Conservation (phyloP, 2,329 filamentous ascomycete genomes). For the Ceratocystis alfenasii region DNA sequence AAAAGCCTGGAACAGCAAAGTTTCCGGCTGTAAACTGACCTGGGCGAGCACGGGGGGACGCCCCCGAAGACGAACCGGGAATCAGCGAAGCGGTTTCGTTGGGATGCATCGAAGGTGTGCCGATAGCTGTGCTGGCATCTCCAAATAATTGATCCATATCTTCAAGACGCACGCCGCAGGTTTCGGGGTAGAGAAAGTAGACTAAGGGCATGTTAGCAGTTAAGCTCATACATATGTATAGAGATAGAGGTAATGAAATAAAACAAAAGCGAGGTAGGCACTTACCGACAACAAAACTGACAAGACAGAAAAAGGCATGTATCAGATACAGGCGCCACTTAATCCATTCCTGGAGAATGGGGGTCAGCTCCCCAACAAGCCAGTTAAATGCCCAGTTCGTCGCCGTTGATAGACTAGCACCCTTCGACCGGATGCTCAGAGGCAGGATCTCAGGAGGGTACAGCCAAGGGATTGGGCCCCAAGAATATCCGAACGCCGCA, state of each 20-base stretch:
- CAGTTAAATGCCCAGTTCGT: slow-evolving; percentile 99
- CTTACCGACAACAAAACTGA: slow-evolving; percentile 92
- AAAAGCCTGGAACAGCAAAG: slow-evolving; percentile 52
- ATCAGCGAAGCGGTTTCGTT: slow-evolving; percentile 70
- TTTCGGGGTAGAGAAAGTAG: slow-evolving; percentile 96
- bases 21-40: slow-evolving; percentile 45
- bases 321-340: slow-evolving; percentile 88
- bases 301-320: slow-evolving; percentile 92
- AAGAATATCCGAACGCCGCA: slow-evolving; percentile 84
- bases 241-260: not conserved
- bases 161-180: slow-evolving; percentile 84
- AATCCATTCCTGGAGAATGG: slow-evolving; percentile 81
- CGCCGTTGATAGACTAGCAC: slow-evolving; percentile 88
- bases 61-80: slow-evolving; percentile 51
- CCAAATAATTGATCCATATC: slow-evolving; percentile 95
- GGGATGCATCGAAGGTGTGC: slow-evolving; percentile 58
- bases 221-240: not conserved
- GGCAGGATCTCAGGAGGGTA: slow-evolving; percentile 98
- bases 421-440: slow-evolving; percentile 91
- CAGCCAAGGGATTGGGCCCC: slow-evolving; percentile 96
- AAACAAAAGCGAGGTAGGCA: slow-evolving; percentile 24
- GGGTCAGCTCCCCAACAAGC: slow-evolving; percentile 90
- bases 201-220: slow-evolving; percentile 41
- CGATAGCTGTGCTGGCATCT: slow-evolving; percentile 71
- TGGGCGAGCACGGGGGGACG: slow-evolving; percentile 45